A percentile compares a stretch with the other conserved stretches of the same genome.
Evolutionary conservation across 306 rosid species (phyloP).

Genomic region (Phaseolus lunatus): DNA sequence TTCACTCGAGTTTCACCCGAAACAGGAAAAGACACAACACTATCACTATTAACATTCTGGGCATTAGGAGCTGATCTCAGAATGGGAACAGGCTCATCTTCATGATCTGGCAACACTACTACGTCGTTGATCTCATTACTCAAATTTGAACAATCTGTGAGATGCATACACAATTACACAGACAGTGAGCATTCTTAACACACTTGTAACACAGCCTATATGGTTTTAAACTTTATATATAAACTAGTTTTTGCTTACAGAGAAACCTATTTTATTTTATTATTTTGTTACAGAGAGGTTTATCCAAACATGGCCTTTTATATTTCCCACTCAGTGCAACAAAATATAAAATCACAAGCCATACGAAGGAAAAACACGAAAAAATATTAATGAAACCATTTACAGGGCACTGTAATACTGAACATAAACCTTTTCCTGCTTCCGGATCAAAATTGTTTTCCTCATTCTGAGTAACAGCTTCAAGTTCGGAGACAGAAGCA

Average conservation of each 20-base stretch:
- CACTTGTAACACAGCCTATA: constrained; percentile 2
- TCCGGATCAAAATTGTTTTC: constrained; percentile 59
- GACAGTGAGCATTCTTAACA: constrained; percentile 32
- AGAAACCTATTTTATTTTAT: too few relatives aligned
- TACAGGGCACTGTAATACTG: background rate
- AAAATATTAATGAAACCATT: background rate
- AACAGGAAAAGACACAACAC: constrained; percentile 54
- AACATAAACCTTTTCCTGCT: constrained; percentile 64
- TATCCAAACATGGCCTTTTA: too few relatives aligned
- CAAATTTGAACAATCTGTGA: constrained; percentile 63
- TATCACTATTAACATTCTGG: constrained; percentile 55
- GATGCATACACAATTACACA: constrained; percentile 20
- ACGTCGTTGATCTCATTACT: constrained; percentile 59
- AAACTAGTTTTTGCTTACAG: background rate
- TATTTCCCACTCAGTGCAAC: background rate
- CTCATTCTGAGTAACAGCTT: constrained; percentile 56
- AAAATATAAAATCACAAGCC: background rate
- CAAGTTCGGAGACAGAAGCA: constrained; percentile 55
- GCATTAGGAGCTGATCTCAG: constrained; percentile 55
- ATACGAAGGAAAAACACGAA: background rate
- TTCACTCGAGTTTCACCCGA: constrained; percentile 67
- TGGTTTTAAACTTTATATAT: background rate
- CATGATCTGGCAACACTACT: constrained; percentile 59
- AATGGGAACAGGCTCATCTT: constrained; percentile 59
- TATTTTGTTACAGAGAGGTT: too few relatives aligned